phyloP scores from a whole-genome alignment of 2,329 filamentous ascomycete species.

The Moelleriella libera region DNA sequence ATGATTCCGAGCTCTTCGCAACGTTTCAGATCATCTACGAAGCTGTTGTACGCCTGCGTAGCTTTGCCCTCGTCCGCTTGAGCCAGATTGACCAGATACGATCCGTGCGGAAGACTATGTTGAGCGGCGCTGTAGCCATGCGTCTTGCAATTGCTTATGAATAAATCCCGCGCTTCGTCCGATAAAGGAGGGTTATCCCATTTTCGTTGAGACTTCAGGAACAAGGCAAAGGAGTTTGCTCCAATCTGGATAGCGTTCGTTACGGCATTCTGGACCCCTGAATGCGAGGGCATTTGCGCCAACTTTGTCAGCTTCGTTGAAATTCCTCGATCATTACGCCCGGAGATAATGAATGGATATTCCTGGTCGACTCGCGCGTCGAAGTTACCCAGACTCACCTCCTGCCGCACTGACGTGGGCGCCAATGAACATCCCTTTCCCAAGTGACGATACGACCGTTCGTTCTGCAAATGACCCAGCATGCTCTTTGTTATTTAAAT shows the following conservation, averaged over 20 bases:
- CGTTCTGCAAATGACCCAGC: slow-evolving; percentile 53
- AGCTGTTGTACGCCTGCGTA: slow-evolving; percentile 70
- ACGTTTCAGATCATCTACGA: slow-evolving; percentile 74
- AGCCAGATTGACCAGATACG: slow-evolving; percentile 91
- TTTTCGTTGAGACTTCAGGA: slow-evolving; percentile 92
- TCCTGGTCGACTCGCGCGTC: not conserved
- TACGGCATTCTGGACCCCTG: slow-evolving; percentile 81
- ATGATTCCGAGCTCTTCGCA: slow-evolving; percentile 77
- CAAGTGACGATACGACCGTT: slow-evolving; percentile 48
- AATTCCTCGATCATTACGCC: not conserved
- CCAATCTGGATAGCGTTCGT: slow-evolving; percentile 67
- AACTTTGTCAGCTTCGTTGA: too few relatives aligned
- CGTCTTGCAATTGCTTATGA: slow-evolving; percentile 51
- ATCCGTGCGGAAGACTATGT: slow-evolving; percentile 81
- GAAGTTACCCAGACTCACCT: slow-evolving; percentile 33
- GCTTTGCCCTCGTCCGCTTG: slow-evolving; percentile 70
- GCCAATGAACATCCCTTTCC: slow-evolving; percentile 66
- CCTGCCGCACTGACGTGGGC: slow-evolving; percentile 86
- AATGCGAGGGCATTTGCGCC: too few relatives aligned
- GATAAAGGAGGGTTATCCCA: slow-evolving; percentile 75
- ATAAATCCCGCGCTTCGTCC: slow-evolving; percentile 51
- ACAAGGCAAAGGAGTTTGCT: slow-evolving; percentile 85
- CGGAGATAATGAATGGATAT: not conserved
- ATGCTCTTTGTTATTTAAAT: slow-evolving; percentile 22
- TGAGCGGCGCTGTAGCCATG: slow-evolving; percentile 58